Conservation (phyloP, 2,329 filamentous ascomycete species). For the Fusarium goolgardi region DNA sequence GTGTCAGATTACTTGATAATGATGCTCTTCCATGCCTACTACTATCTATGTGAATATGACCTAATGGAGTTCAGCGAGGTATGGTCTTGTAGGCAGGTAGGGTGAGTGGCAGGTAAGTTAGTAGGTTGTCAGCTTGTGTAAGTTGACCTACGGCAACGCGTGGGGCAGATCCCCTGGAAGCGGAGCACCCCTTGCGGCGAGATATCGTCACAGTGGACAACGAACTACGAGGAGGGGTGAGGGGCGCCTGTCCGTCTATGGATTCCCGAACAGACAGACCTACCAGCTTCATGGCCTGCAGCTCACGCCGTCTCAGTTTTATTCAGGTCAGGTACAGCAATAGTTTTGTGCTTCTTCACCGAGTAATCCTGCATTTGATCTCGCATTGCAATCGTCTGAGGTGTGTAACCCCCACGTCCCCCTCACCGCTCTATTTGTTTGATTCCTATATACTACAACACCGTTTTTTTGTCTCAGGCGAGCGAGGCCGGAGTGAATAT, state of each 20-base stretch:
- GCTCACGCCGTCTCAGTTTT: conserved; percentile 7
- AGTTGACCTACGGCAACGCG: conserved; percentile 10
- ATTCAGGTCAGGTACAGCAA: conserved; percentile 16
- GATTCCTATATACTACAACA: neutral
- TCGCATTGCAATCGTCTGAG: conserved; percentile 24
- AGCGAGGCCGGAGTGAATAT: conserved; percentile 24
- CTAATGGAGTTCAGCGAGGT: neutral
- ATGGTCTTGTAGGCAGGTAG: no score
- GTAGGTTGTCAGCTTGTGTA: conserved; percentile 2
- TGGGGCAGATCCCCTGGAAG: conserved; percentile 20
- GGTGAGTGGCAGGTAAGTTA: no score
- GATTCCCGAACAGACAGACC: conserved; percentile 10
- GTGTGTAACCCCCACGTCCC: conserved; percentile 21
- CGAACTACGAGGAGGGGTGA: conserved; percentile 17
- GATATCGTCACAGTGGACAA: conserved; percentile 36
- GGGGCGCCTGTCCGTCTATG: conserved; percentile 7
- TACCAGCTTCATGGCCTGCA: conserved; percentile 7
- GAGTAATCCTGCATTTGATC: conserved; percentile 36
- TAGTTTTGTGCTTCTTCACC: conserved; percentile 18
- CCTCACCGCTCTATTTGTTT: conserved; percentile 33
- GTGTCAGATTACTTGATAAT: neutral
- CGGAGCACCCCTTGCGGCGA: conserved; percentile 25
- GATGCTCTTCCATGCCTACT: neutral
- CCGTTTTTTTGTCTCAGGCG: conserved; percentile 2
- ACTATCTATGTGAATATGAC: neutral